Percentiles rank a stretch among this genome's conserved stretches.
These are phyloP conservation scores for Tetradesmus lagerheimii DNA, from an alignment of 139 green algal species.

Conservation along the genomic window DNA sequence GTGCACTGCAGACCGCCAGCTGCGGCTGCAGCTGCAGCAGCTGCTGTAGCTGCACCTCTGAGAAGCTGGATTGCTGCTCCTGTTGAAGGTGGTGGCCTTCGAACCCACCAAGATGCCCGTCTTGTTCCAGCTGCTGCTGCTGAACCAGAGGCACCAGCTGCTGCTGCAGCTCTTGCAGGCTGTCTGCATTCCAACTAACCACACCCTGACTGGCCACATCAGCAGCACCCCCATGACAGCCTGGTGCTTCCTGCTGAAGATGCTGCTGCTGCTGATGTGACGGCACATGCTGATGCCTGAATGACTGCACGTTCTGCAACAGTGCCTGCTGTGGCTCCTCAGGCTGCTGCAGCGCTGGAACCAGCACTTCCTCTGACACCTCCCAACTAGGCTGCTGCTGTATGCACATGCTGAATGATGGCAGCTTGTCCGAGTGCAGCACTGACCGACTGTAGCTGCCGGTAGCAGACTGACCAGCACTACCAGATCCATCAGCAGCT, in stretches of 20 bases:
- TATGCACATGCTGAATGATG: background rate
- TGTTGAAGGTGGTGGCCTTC: no score
- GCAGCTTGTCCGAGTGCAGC: background rate
- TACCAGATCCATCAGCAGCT: background rate
- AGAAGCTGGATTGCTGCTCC: background rate
- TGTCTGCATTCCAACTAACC: background rate
- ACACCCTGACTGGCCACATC: background rate
- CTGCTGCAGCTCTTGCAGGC: background rate
- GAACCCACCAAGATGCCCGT: no score
- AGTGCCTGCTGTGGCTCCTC: background rate
- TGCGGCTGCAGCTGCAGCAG: background rate
- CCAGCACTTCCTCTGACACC: background rate
- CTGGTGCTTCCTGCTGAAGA: background rate
- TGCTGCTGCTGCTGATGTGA: background rate
- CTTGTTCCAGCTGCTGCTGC: background rate
- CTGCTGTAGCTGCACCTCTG: background rate
- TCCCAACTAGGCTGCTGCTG: background rate
- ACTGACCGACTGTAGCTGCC: background rate
- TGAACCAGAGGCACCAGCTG: background rate
- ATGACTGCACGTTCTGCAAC: background rate
- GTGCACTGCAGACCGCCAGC: background rate
- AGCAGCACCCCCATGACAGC: background rate
- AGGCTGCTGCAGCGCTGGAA: background rate
- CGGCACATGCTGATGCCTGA: background rate
- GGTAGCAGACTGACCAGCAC: background rate